Conservation (phyloP, 2,329 filamentous ascomycete genomes). For the Phoma herbarum region DNA sequence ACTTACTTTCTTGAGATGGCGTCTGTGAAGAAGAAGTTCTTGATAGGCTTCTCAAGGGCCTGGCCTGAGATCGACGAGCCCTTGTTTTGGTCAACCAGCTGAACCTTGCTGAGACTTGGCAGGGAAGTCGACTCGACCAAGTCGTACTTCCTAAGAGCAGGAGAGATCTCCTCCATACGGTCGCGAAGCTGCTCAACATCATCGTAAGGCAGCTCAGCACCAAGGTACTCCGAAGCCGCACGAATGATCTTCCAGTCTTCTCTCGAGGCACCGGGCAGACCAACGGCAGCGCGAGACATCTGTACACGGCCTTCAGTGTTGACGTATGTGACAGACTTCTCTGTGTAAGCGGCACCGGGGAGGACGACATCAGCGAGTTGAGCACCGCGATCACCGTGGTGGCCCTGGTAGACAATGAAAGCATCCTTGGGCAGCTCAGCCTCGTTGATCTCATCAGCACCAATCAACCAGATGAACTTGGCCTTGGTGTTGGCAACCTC, state of each 20-base stretch:
- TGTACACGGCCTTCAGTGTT: constrained; percentile 98
- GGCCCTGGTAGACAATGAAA: constrained; percentile 97
- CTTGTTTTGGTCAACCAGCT: constrained; percentile 97
- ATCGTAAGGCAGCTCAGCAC: constrained; percentile 87
- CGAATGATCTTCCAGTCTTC: constrained; percentile 99
- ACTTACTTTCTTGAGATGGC: constrained; percentile 92
- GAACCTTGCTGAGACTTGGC: constrained; percentile 85
- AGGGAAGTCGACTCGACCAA: constrained; percentile 80
- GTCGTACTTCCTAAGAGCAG: constrained; percentile 88
- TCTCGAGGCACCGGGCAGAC: constrained; percentile 85
- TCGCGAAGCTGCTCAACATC: constrained; percentile 89
- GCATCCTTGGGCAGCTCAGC: constrained; percentile 93
- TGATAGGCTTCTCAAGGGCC: constrained; percentile 83
- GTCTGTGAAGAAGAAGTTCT: constrained; percentile 99
- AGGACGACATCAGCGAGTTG: constrained; percentile 93
- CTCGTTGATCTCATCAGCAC: constrained; percentile 88
- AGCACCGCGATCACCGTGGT: constrained; percentile 94
- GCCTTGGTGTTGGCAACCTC: constrained; percentile 84
- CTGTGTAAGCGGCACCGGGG: constrained; percentile 93
- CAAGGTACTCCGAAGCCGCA: constrained; percentile 89
- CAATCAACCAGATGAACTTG: constrained; percentile 97
- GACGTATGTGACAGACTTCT: constrained; percentile 95
- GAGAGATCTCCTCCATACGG: constrained; percentile 94
- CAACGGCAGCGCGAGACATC: constrained; percentile 88
- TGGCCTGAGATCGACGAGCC: constrained; percentile 75